These are phyloP conservation scores for Jacaranda mimosifolia DNA, from an alignment of 257 asterid genomes.

Conservation along the genomic window DNA sequence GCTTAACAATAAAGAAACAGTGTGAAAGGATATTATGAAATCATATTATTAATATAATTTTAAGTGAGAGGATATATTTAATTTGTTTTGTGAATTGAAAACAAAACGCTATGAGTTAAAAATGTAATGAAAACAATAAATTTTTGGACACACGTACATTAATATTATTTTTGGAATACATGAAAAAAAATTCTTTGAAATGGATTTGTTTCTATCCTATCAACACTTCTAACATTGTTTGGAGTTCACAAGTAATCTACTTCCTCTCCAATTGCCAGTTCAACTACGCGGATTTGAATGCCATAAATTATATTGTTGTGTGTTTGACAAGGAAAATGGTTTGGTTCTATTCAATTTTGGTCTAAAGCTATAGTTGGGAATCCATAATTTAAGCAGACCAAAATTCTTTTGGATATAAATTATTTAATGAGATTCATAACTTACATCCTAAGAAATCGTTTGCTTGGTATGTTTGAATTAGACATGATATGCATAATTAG, in stretches of 20 bases:
- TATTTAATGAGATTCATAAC: neutral
- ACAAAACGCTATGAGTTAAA: too few species aligned
- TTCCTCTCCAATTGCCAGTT: neutral
- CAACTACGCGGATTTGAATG: conserved; percentile 20
- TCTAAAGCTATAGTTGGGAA: neutral
- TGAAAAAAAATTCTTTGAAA: too few species aligned
- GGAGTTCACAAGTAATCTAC: neutral
- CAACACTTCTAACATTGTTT: neutral
- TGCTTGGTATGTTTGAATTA: too few species aligned
- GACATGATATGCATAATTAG: too few species aligned
- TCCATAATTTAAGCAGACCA: neutral
- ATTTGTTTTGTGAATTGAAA: too few species aligned
- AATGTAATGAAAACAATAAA: too few species aligned
- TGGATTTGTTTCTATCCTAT: neutral
- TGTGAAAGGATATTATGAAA: too few species aligned
- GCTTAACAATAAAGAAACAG: too few species aligned
- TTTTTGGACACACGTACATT: too few species aligned
- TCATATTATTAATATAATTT: too few species aligned
- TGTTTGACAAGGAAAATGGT: neutral
- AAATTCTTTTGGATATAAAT: neutral
- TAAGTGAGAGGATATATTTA: too few species aligned
- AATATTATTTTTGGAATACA: too few species aligned
- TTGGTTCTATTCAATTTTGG: conserved; percentile 12
- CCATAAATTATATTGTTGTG: neutral
- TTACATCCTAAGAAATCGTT: neutral